phyloP scores from a whole-genome alignment of 31 red algal species.

The Pterothamnion heteromorphum region DNA sequence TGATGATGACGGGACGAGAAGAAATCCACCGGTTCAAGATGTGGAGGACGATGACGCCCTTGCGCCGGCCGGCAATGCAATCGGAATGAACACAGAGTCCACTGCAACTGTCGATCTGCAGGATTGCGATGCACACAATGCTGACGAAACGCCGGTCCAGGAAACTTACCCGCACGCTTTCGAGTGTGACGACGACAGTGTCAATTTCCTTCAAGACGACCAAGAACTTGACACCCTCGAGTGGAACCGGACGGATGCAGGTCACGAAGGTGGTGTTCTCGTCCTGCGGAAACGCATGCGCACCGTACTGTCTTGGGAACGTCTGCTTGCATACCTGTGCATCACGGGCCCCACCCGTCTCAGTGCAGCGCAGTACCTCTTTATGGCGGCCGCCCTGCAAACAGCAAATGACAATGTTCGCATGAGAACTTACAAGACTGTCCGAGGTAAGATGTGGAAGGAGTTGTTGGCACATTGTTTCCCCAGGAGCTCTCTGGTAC shows the following conservation, averaged over 20 bases:
- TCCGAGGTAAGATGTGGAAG: not conserved
- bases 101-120: not conserved
- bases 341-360: too few relatives aligned
- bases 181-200: not conserved
- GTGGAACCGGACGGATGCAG: not conserved
- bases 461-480: not conserved
- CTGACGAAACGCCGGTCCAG: not conserved
- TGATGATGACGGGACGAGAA: not conserved
- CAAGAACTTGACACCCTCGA: not conserved
- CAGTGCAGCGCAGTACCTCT: too few relatives aligned
- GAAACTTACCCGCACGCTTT: not conserved
- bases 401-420: not conserved
- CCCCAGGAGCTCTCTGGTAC: not conserved
- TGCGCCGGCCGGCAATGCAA: not conserved
- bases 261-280: not conserved
- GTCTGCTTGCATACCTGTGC: not conserved
- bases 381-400: too few relatives aligned
- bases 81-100: not conserved
- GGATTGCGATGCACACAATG: not conserved
- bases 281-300: not conserved
- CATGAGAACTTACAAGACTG: not conserved
- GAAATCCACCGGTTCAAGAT: not conserved
- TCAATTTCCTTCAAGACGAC: not conserved
- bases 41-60: not conserved
- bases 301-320: not conserved